Evolutionary conservation across 495 filamentous ascomycete species (phyloP).

Genomic region (Penicillium pulvis): DNA sequence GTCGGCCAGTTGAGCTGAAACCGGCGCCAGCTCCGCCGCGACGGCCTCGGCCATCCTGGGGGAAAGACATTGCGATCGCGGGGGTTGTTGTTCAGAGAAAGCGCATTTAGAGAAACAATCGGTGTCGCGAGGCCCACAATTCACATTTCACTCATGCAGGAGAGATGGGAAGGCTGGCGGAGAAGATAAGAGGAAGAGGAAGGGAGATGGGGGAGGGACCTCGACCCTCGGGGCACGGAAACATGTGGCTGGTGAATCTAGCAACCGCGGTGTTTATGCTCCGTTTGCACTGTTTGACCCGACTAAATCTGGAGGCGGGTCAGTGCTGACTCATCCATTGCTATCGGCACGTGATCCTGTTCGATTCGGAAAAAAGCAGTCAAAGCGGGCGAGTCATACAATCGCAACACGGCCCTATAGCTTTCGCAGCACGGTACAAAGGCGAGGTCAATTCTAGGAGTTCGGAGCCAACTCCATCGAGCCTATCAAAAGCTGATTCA

Average conservation of each 20-base stretch:
- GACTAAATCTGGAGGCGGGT: constrained; percentile 23
- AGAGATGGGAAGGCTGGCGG: constrained; percentile 22
- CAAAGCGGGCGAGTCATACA: constrained; percentile 5
- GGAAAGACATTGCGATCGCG: constrained; percentile 76
- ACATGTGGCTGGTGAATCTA: constrained; percentile 49
- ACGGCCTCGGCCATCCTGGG: constrained; percentile 63
- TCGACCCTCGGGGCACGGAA: constrained; percentile 41
- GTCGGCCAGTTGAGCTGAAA: constrained; percentile 57
- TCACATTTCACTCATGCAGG: constrained; percentile 39
- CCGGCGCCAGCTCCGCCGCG: constrained; percentile 56
- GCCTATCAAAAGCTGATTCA: not conserved
- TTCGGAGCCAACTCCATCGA: no score
- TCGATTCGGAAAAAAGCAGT: constrained; percentile 5
- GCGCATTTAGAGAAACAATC: constrained; percentile 35
- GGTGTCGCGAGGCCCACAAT: constrained; percentile 26
- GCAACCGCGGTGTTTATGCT: constrained; percentile 24
- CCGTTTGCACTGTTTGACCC: constrained; percentile 14
- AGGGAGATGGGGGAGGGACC: constrained; percentile 25
- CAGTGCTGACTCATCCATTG: constrained; percentile 11
- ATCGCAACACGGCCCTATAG: not conserved
- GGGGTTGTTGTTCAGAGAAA: constrained; percentile 26
- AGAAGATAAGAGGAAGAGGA: constrained; percentile 22
- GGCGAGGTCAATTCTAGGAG: not conserved
- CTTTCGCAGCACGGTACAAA: not conserved
- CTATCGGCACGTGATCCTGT: constrained; percentile 27